A percentile compares a stretch with the other conserved stretches of the same genome.
phyloP scores from a whole-genome alignment of 2,329 filamentous ascomycete species.

The Epichloe bromicola region DNA sequence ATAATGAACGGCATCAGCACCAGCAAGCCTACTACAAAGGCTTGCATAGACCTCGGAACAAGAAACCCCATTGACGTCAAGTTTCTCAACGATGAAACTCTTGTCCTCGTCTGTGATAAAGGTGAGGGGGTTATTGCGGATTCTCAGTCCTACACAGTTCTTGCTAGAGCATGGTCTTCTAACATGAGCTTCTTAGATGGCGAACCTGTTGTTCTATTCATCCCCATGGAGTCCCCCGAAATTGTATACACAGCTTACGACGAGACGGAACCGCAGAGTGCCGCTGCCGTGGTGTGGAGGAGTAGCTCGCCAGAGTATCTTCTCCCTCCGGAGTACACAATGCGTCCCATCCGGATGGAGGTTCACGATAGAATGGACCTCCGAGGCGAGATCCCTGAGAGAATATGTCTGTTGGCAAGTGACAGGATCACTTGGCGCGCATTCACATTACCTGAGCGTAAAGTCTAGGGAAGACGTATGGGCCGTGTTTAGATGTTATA shows the following conservation, averaged over 20 bases:
- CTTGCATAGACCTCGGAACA: slow-evolving; percentile 27
- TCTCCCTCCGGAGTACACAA: slow-evolving; percentile 15
- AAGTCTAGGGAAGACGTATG: background rate
- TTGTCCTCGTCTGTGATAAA: slow-evolving; percentile 45
- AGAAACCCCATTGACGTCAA: slow-evolving; percentile 47
- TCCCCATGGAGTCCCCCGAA: slow-evolving; percentile 24
- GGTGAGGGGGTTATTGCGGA: slow-evolving; percentile 15
- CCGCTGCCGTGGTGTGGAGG: slow-evolving; percentile 6
- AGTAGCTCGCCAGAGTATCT: slow-evolving; percentile 11
- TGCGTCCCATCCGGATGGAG: slow-evolving; percentile 36
- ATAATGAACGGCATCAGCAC: slow-evolving; percentile 48
- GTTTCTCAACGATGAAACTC: slow-evolving; percentile 48
- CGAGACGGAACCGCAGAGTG: slow-evolving; percentile 7
- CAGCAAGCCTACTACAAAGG: slow-evolving; percentile 23
- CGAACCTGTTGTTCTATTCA: slow-evolving; percentile 14
- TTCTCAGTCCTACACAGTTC: background rate
- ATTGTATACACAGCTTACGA: slow-evolving; percentile 26
- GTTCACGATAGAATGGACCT: slow-evolving; percentile 30
- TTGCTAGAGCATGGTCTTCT: background rate
- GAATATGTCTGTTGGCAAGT: slow-evolving; percentile 37
- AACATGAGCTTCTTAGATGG: slow-evolving; percentile 10
- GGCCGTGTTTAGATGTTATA: background rate
- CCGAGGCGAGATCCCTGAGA: slow-evolving; percentile 33
- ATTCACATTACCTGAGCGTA: slow-evolving; percentile 25
- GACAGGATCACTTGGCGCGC: slow-evolving; percentile 35